Base-by-base conservation (phyloP, 2,329 filamentous ascomycete genomes). In the Talaromyces rugulosus region DNA sequence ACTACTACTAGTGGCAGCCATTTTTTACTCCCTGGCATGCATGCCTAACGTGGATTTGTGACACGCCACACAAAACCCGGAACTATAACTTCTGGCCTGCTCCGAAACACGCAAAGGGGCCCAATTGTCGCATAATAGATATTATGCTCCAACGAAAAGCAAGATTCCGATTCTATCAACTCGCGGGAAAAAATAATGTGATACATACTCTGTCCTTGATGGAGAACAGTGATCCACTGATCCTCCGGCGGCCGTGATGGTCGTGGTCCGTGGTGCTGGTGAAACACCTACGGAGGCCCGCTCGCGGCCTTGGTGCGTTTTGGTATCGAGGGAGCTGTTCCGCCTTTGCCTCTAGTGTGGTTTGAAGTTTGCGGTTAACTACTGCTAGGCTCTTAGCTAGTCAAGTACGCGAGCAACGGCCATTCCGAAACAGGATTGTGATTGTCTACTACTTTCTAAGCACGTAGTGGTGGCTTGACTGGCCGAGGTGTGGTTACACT, bases 1-100 rank as follows among this genome's bases (percentile, higher is more conserved):
- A 23, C 18, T 2, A 4, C 18, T 53, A 47, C 60, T 62, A 62
- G 51, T 40, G 23, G 60, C 57, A 58, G 30, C 60, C 42, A 51
- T 57, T 40, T 27, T 27, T 42, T 30, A 53, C 30, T 42, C 34
- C 47, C 18, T 34, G 55, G 36, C 31, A 27, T 60, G 6, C 52
- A 47, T 4, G 44, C 44, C 44, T 51, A 62, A 56, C 60, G 57
- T 56, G 61, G 51, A 34, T 56, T 59, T 59, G 61, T 56, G 51
- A 62, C 61, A 59, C 57, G 33, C 57, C 56, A 28, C 14, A 28
- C 6, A 27, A 27, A 1, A 11, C 14, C 3, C 42, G 42, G 42
- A 9, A 18, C n/a, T 47, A 27, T 18, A 47, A 8, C 18, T 18
- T 12, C 8, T 8, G 8, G 27, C 44, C 5, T 3, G 44, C n/a